Base-by-base conservation (phyloP, 495 filamentous ascomycete species). In the Immersiella caudata region DNA sequence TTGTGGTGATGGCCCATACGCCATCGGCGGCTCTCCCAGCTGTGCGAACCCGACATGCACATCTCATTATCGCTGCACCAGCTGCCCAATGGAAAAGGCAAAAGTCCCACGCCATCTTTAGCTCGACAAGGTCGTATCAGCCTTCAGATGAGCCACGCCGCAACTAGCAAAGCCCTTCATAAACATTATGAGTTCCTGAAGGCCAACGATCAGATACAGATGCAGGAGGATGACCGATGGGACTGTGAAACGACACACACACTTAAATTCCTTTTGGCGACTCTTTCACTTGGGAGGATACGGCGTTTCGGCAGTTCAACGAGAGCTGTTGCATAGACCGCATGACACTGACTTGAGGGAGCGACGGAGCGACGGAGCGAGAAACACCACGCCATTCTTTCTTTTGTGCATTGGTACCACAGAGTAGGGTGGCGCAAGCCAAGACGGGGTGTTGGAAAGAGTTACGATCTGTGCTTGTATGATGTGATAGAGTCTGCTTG, bases 1-100 rank as follows among this genome's bases (percentile, higher is more conserved):
- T 24, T 62, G 60, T 21, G 29, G 35, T 22, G 60, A 62, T 16
- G 60, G 60, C 4, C 60, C 60, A 6, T 49, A 62, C 35, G 50
- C 35, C 33, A 8, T 46, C 11, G 60, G 20, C 14, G 20, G 5
- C 40, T 46, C 40, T 46, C 40, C 16, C 40, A 14, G 11, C 40
- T 46, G 40, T 12, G 4, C 40, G 40, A 46, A 46, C 40, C 40
- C 40, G 16, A 18, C 9, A 14, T 46, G 40, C 40, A 46, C 2
- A 46, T 46, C 6, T 12, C 40, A 46, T 33, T 49, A 46, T 12
- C 60, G 60, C 24, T 62, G 60, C 60, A 1, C 29, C 33, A 14
- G 36, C 33, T 62, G 60, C 36, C 60, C 3, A 18, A 2, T 25
- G 33, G 60, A 62, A 11, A 49, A 62, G 16, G 1, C 1, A 6